Conservation (phyloP, 768 basidiomycete species). For the Phaeotremella skinneri region DNA sequence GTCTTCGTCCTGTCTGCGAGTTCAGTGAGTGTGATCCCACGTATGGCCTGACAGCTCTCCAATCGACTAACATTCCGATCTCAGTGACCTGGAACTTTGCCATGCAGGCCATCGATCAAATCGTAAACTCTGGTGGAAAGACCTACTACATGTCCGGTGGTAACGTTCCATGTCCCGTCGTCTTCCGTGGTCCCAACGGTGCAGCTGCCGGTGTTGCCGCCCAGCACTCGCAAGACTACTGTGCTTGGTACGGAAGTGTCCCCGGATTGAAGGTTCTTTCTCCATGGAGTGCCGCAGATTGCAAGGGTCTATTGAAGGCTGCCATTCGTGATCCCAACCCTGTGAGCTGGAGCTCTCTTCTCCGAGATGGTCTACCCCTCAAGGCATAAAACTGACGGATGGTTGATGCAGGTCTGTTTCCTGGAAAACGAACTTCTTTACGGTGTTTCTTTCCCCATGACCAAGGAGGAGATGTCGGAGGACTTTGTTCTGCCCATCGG, state of each 20-base stretch:
- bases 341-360: conserved; percentile 43
- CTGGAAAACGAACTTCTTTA: conserved; percentile 99
- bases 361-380: background rate
- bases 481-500: conserved; percentile 94
- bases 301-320: conserved; percentile 94
- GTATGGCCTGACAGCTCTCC: background rate
- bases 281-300: conserved; percentile 98
- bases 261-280: conserved; percentile 97
- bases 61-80: conserved; percentile 3
- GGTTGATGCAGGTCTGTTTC: conserved; percentile 65
- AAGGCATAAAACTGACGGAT: background rate
- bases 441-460: conserved; percentile 95
- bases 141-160: conserved; percentile 99
- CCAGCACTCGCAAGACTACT: conserved; percentile 97
- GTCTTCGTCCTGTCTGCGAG: conserved; percentile 94
- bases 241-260: conserved; percentile 72
- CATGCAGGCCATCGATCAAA: conserved; percentile 98
- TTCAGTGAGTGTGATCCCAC: conserved; percentile 64
- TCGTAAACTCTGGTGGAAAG: conserved; percentile 99
- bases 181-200: conserved; percentile 99
- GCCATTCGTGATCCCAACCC: conserved; percentile 99
- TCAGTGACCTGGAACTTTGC: conserved; percentile 97
- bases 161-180: conserved; percentile 95
- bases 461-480: conserved; percentile 88
- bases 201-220: conserved; percentile 95